Percentiles rank a stretch among this genome's conserved stretches.
Conservation (phyloP, 148 eudicot genomes). For the Camellia sinensis region DNA sequence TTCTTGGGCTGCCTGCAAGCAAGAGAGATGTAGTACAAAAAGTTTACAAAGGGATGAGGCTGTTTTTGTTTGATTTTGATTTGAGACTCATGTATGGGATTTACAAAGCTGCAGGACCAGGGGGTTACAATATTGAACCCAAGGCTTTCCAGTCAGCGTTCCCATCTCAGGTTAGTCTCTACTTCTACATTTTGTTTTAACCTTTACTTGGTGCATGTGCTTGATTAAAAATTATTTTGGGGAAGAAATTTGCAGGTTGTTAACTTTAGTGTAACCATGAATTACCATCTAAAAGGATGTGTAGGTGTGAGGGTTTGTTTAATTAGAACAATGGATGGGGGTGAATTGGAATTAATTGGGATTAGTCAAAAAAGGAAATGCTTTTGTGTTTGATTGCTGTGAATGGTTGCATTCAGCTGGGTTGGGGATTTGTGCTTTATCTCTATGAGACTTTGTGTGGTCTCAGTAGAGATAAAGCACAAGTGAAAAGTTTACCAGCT, state of each 20-base stretch:
- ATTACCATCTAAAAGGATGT: too few species aligned
- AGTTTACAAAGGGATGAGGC: conserved; percentile 82
- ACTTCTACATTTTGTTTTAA: not conserved
- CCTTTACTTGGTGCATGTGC: not conserved
- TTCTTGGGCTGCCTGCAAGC: conserved; percentile 85
- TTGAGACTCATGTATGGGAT: conserved; percentile 83
- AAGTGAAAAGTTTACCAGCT: too few species aligned
- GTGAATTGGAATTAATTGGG: too few species aligned
- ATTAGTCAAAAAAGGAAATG: too few species aligned
- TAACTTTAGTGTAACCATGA: too few species aligned
- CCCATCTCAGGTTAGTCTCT: conserved; percentile 84
- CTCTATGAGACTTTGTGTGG: too few species aligned
- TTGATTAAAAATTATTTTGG: not conserved
- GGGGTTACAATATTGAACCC: conserved; percentile 83
- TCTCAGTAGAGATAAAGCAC: too few species aligned
- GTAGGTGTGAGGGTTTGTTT: too few species aligned
- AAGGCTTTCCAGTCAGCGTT: conserved; percentile 83
- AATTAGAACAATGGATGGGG: too few species aligned
- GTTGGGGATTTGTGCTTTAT: too few species aligned
- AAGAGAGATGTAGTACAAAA: conserved; percentile 71
- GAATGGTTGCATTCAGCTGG: too few species aligned
- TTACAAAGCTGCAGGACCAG: conserved; percentile 87
- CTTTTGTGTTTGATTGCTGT: too few species aligned
- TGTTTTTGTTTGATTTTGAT: conserved; percentile 81
- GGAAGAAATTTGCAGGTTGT: not conserved